These are phyloP conservation scores for Nemania abortiva DNA, from an alignment of 2,329 filamentous ascomycete species.

Conservation along the genomic window DNA sequence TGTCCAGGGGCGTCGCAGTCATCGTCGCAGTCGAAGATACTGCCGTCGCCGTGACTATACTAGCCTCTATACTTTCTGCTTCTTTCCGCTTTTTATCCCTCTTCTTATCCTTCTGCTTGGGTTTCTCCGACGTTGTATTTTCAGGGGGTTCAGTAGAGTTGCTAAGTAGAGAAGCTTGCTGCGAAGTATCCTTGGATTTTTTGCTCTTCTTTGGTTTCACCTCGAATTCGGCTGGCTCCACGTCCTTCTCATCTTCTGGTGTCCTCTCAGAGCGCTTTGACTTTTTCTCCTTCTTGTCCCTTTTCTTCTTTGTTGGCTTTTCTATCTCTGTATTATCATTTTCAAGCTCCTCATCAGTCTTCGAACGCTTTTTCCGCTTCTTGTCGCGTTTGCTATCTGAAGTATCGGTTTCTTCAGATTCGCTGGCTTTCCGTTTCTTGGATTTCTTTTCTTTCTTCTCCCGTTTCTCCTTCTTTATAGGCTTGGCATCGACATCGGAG, in stretches of 20 bases:
- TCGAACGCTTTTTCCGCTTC: constrained; percentile 55
- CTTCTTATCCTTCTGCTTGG: constrained; percentile 61
- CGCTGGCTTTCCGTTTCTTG: constrained; percentile 57
- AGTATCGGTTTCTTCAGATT: constrained; percentile 51
- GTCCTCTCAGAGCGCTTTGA: constrained; percentile 49
- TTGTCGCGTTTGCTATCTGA: constrained; percentile 53
- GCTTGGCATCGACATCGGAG: constrained; percentile 37
- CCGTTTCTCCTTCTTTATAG: constrained; percentile 51
- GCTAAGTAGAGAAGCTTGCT: constrained; percentile 49
- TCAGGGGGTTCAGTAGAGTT: constrained; percentile 41
- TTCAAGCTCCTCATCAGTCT: constrained; percentile 35
- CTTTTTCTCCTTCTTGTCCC: constrained; percentile 48
- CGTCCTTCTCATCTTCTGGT: constrained; percentile 40
- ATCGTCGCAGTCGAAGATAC: constrained; percentile 43
- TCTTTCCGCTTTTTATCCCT: constrained; percentile 58
- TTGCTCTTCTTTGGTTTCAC: constrained; percentile 48
- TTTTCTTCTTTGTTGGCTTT: constrained; percentile 47
- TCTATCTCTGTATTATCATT: constrained; percentile 43
- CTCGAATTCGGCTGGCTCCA: constrained; percentile 25
- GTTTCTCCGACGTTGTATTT: constrained; percentile 53
- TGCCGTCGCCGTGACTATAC: constrained; percentile 39
- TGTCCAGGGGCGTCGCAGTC: constrained; percentile 49
- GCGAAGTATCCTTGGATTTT: constrained; percentile 52
- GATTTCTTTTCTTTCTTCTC: constrained; percentile 54
- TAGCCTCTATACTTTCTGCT: constrained; percentile 52